Base-by-base conservation (phyloP, 2,329 filamentous ascomycete genomes). In the Claviceps sp. region DNA sequence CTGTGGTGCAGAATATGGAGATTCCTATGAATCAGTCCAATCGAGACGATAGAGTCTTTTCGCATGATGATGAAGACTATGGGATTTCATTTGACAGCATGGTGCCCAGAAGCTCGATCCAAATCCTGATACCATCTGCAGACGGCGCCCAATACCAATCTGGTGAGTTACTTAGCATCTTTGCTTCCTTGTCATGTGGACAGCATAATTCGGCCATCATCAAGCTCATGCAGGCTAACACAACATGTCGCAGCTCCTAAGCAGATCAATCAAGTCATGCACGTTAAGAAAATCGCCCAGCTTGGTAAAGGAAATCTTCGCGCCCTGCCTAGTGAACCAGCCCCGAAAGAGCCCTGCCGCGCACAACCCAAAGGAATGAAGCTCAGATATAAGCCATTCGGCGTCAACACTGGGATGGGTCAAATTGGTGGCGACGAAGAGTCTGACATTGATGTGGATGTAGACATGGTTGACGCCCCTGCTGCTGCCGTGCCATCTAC, bases 281-380 rank as follows among this genome's bases (percentile, higher is more conserved):
- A 85, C 56, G 68, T 88, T 47, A 81, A 82, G 60, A 79, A 80
- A 55, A 73, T 83, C 36, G 75, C 82, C 6, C 72, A 75, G 43
- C 68, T 87, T 20, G 65, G 70, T n/a, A 64, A 75, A 61, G 56
- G 52, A 36, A 52, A 51, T 23, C 37, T 39, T 4, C 45, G 22
- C 20, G 51, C 55, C 16, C 57, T 65, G 51, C 66, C 52, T n/a
- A 52, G 51, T 11, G 73, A 70, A 22, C 69, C 72, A 47, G 69
- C 73, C 2, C 68, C 75, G 4, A 69, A 75, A 52, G 78, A 71
- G 53, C 64, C 73, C 1, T 71, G 79, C 47, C 77, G 82, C 53
- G 71, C 77, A 45, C 86, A 89, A 63, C 84, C 86, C 1, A 73
- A 77, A 59, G 83, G 80, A 6, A 68, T 90, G 50, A 80, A 76